Evolutionary conservation across 148 eudicot genomes (phyloP), one percentile per base, ranked within the genome.

Genomic region (Vaccinium vitisidaea): DNA sequence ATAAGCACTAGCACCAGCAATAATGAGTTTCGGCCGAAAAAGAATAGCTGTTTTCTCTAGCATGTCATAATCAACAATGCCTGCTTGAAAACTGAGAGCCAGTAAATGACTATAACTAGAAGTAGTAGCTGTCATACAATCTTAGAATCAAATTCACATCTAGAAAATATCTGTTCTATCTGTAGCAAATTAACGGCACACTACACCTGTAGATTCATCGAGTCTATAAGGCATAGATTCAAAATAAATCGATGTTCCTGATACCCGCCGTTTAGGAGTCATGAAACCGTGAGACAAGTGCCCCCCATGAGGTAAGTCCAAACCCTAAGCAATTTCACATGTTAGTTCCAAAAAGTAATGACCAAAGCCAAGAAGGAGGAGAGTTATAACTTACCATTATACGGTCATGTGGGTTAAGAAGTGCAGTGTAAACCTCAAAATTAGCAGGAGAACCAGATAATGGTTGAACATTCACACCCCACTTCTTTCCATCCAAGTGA

Each of bases 401-500:
- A 46, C 98, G 94, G 85, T 96, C 99, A 91, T 94, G 98, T 50
- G 99, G 99, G 12, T 89, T 92, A 10, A 96, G 92, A 85, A 96
- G 83, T 69, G 98, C 99, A 25, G 98, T 96, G 80, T 96, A 96
- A 83, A 93, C 99, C 85, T 90, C 98, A 88, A 96, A 94, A 88
- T 96, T 96, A 30, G 99, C 99, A 8, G 98, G 98, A 77, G 98
- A 93, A 83, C 98, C 98, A 75, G 99, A 94, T 73, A 93, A 86
- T 8, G 99, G 99, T 59, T 96, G 99, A 80, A 96, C 99, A 91
- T 94, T 96, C 39, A 96, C 99, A 78, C 99, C 99, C 99, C 99
- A 96, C 69, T 91, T 88, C 74, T 89, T 82, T 19, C 83, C 89
- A 89, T 94, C 97, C 63, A 96, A 83, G 87, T 87, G 92, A 92